phyloP scores from a whole-genome alignment of 495 filamentous ascomycete species.

The Penicillium herquei region DNA sequence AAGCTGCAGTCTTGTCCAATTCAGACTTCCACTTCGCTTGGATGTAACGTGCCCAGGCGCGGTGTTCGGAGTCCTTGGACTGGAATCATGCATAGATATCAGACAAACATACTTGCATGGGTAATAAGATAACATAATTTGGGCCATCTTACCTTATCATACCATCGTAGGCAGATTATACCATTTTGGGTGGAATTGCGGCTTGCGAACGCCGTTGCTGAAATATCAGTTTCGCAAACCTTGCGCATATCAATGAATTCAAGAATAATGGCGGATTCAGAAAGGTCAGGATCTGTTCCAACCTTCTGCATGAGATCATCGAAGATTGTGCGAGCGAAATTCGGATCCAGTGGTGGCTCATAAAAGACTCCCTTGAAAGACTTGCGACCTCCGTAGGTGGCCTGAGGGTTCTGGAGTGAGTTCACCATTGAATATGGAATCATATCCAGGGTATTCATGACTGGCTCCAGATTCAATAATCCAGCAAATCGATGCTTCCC shows the following conservation, averaged over 20 bases:
- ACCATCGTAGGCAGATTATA: constrained; percentile 34
- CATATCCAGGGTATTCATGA: constrained; percentile 36
- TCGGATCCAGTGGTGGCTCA: constrained; percentile 36
- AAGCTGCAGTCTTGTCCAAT: constrained; percentile 13
- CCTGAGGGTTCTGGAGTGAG: constrained; percentile 39
- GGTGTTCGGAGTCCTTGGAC: constrained; percentile 28
- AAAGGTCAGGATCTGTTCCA: constrained; percentile 18
- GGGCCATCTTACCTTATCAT: constrained; percentile 7
- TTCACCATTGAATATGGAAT: constrained; percentile 47
- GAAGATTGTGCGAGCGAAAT: constrained; percentile 35
- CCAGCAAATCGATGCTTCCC: constrained; percentile 37
- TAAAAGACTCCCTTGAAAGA: constrained; percentile 52
- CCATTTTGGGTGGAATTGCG: constrained; percentile 35
- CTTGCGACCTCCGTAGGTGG: constrained; percentile 40
- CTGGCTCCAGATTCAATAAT: constrained; percentile 34
- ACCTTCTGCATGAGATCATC: constrained; percentile 38
- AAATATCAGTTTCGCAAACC: constrained; percentile 24
- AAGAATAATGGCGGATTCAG: constrained; percentile 27
- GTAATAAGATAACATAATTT: no score
- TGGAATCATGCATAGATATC: no score
- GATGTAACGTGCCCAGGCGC: constrained; percentile 27
- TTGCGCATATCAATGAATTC: constrained; percentile 38
- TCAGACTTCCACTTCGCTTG: constrained; percentile 31
- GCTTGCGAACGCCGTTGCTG: constrained; percentile 30
- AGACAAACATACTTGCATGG: no score